Base-by-base conservation (phyloP, 2,329 filamentous ascomycete genomes). In the Boeremia lycopersici region DNA sequence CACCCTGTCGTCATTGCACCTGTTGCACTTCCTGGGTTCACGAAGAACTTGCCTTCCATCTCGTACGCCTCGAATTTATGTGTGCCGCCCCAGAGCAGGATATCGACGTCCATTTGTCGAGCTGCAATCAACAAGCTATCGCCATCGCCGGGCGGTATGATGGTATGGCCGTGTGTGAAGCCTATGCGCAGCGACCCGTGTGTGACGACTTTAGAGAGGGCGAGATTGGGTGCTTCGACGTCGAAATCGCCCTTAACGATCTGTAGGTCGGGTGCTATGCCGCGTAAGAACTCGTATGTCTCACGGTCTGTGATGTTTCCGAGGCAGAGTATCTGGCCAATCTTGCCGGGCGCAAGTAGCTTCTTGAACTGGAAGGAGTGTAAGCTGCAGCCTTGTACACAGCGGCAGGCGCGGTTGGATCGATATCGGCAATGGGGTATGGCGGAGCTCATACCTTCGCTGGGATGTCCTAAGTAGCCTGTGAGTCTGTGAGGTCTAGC, bases 41-140 rank as follows among this genome's bases (percentile, higher is more conserved):
- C 81, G 69, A 89, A 89, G 77, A 89, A 89, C 65, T 87, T 86
- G 34, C 86, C 86, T 70, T 89, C 86, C 79, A 89, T 81, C 76
- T 89, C 86, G 68, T 89, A 89, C 9, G 86, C 86, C 73, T 89
- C 86, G 62, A 89, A 89, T 52, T 84, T 82, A 75, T 88, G 86
- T 5, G 86, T 89, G 12, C 86, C 86, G 33, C 86, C 87, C 86
- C 86, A 89, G 47, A 89, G 78, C 57, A 89, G 69, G 29, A 89
- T 82, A 73, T 89, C 86, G 2, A 89, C 86, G 66, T 89, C 86
- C 86, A 89, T 88, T 73, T 89, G 86, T 33, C 86, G 79, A 39
- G 86, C 86, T 4, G 86, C 86, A 57, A 89, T 89, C 63, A 89
- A 76, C 59, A 89, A 69, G 35, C 82, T 84, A 70, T 89, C 86